Evolutionary conservation across 2,329 filamentous ascomycete species (phyloP).

Genomic region (Aspergillus sp.): DNA sequence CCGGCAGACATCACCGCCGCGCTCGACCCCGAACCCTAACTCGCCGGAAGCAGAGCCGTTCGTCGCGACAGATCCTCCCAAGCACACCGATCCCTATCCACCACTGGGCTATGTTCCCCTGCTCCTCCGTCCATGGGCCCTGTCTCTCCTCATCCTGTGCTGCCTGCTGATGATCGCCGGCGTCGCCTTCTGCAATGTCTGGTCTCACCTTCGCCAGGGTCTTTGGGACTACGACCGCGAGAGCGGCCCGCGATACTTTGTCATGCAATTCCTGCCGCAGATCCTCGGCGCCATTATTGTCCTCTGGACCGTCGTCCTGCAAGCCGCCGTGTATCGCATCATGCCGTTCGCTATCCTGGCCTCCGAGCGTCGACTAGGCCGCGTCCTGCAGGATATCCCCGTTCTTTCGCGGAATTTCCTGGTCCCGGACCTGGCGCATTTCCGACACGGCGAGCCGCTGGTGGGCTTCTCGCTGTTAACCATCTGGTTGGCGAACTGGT

Average conservation of each 20-base stretch:
- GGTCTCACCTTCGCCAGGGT: conserved; percentile 55
- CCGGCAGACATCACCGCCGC: conserved; percentile 16
- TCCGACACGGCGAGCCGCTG: conserved; percentile 59
- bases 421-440: conserved; percentile 59
- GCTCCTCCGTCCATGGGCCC: conserved; percentile 59
- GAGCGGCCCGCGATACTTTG: conserved; percentile 68
- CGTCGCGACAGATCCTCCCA: conserved; percentile 40
- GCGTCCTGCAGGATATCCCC: conserved; percentile 56
- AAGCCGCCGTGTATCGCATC: conserved; percentile 65
- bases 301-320: conserved; percentile 68
- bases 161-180: conserved; percentile 63
- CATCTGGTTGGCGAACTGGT: conserved; percentile 65
- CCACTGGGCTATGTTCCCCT: conserved; percentile 62
- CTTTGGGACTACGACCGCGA: conserved; percentile 61
- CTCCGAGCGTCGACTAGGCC: conserved; percentile 50
- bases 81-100: conserved; percentile 38
- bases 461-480: conserved; percentile 58
- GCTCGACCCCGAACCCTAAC: conserved; percentile 7
- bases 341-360: conserved; percentile 73
- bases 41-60: conserved; percentile 36
- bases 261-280: conserved; percentile 79
- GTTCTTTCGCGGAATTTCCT: conserved; percentile 56
- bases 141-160: conserved; percentile 53
- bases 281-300: conserved; percentile 63
- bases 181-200: conserved; percentile 64